Conservation (phyloP, 2,329 filamentous ascomycete genomes). For the Beauveria bassiana region DNA sequence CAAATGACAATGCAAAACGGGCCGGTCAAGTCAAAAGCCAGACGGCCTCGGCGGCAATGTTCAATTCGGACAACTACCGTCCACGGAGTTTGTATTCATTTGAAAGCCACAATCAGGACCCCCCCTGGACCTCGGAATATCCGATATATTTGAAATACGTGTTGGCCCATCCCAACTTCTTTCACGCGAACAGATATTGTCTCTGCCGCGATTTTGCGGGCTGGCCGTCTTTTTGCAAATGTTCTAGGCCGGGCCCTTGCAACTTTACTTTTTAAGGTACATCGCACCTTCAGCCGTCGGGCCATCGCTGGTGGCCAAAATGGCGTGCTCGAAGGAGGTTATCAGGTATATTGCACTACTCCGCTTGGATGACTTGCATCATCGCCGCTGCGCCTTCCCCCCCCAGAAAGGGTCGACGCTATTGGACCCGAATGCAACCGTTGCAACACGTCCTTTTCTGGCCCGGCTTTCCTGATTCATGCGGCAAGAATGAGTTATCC, state of each 20-base stretch:
- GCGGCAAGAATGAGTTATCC: too few species aligned
- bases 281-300: background rate
- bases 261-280: background rate
- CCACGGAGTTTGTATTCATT: background rate
- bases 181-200: background rate
- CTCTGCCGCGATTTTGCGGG: background rate
- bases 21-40: background rate
- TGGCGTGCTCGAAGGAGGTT: constrained; percentile 2
- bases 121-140: background rate
- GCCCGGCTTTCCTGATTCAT: too few species aligned
- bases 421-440: background rate
- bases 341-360: background rate
- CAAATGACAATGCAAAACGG: background rate
- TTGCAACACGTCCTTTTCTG: background rate
- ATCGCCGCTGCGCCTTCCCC: background rate
- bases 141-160: background rate
- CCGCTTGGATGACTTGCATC: background rate
- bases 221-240: background rate
- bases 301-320: background rate
- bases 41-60: background rate
- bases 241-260: background rate
- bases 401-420: background rate
- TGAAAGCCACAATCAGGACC: background rate
- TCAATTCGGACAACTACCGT: background rate
- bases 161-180: background rate